phyloP scores from a whole-genome alignment of 2,329 filamentous ascomycete species.

The Aspergillus pseudotamarii region DNA sequence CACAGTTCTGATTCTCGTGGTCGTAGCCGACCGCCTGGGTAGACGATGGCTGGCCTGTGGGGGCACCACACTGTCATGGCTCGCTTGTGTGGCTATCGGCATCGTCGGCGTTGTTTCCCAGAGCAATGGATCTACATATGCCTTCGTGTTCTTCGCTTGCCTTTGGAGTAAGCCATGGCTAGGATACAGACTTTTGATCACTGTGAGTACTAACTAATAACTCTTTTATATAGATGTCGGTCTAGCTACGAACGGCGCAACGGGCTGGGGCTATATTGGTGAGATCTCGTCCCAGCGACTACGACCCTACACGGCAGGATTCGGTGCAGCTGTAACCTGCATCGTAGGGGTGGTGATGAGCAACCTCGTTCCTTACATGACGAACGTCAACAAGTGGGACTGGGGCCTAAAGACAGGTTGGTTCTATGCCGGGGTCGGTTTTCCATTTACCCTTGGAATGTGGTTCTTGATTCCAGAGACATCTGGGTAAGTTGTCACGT shows the following conservation, averaged over 20 bases:
- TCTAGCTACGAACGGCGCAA: constrained; percentile 28
- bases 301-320: constrained; percentile 23
- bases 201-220: too few species aligned
- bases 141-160: too few species aligned
- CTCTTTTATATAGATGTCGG: constrained; percentile 22
- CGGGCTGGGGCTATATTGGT: constrained; percentile 35
- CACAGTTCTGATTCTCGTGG: too few species aligned
- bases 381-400: constrained; percentile 16
- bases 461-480: constrained; percentile 17
- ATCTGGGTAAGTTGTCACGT: neutral
- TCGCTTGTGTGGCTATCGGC: too few species aligned
- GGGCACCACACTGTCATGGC: too few species aligned
- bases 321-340: constrained; percentile 13
- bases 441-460: constrained; percentile 13
- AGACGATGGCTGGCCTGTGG: too few species aligned
- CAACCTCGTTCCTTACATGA: constrained; percentile 15
- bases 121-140: too few species aligned
- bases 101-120: too few species aligned
- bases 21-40: too few species aligned
- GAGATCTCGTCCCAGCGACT: constrained; percentile 43
- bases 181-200: too few species aligned
- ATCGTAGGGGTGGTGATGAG: constrained; percentile 11
- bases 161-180: too few species aligned
- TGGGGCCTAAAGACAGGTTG: constrained; percentile 15
- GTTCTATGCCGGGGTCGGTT: constrained; percentile 15